Conservation (phyloP, 2,329 filamentous ascomycete genomes). For the Onygenales sp. region DNA sequence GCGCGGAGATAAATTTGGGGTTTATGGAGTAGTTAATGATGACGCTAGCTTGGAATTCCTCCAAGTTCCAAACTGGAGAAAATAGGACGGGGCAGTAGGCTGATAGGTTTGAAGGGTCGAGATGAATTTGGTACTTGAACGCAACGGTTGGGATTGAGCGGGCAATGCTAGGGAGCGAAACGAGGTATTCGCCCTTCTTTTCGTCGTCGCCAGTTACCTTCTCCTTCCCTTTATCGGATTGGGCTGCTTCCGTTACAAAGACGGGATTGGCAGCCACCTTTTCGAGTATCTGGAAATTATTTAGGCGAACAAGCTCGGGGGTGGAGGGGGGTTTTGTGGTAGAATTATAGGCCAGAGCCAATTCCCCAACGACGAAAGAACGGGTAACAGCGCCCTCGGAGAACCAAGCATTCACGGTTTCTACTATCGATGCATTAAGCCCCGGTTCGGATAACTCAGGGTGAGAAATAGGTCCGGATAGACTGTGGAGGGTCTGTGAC, state of each 20-base stretch:
- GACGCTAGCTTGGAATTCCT: slow-evolving; percentile 75
- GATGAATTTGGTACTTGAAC: slow-evolving; percentile 85
- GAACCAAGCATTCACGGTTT: slow-evolving; percentile 80
- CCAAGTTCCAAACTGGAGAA: slow-evolving; percentile 70
- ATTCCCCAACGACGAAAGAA: slow-evolving; percentile 72
- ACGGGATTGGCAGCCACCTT: slow-evolving; percentile 89
- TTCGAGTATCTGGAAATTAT: slow-evolving; percentile 80
- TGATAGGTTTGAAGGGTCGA: slow-evolving; percentile 49
- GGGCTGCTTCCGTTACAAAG: slow-evolving; percentile 62
- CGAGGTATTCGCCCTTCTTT: slow-evolving; percentile 66
- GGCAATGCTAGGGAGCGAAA: slow-evolving; percentile 62
- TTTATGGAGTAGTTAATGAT: slow-evolving; percentile 80
- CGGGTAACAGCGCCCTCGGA: slow-evolving; percentile 62
- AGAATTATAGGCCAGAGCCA: slow-evolving; percentile 73
- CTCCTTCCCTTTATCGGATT: slow-evolving; percentile 5
- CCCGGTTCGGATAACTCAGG: slow-evolving; percentile 72
- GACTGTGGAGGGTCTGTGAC: slow-evolving; percentile 64
- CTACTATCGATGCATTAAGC: slow-evolving; percentile 79
- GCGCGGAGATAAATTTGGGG: slow-evolving; percentile 49
- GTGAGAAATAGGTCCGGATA: slow-evolving; percentile 62
- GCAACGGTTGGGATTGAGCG: slow-evolving; percentile 59
- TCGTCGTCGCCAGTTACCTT: slow-evolving; percentile 36
- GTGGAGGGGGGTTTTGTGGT: slow-evolving; percentile 28
- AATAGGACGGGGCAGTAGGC: slow-evolving; percentile 64
- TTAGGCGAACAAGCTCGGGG: slow-evolving; percentile 64